These are phyloP conservation scores for Ogataea populi-albae DNA, from an alignment of 805 yeast genomes.

Conservation along the genomic window DNA sequence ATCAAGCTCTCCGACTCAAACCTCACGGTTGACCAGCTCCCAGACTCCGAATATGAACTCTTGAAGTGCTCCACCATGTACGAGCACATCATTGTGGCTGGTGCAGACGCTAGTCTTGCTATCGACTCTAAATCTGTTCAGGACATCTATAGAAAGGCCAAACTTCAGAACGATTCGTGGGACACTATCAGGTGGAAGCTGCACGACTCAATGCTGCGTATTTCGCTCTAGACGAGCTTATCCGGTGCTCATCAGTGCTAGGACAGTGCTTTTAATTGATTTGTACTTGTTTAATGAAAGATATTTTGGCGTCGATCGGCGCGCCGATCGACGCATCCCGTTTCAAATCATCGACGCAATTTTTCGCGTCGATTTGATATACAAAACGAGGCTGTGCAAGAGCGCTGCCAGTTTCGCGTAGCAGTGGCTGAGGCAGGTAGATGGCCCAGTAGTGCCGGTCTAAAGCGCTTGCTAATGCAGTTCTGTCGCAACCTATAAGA, in stretches of 20 bases:
- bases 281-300: no score
- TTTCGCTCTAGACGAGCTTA: no score
- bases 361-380: no score
- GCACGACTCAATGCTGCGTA: slow-evolving; percentile 15
- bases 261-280: no score
- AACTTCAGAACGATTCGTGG: slow-evolving; percentile 24
- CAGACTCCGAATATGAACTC: slow-evolving; percentile 35
- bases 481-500: no score
- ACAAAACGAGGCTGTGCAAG: no score
- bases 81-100: slow-evolving; percentile 31
- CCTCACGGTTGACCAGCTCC: slow-evolving; percentile 19
- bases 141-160: slow-evolving; percentile 21
- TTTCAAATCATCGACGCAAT: no score
- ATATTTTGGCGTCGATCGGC: slow-evolving; percentile 1
- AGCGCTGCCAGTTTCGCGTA: no score
- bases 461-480: no score
- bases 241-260: no score
- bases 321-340: slow-evolving; percentile 6
- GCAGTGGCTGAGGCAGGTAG: no score
- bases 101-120: slow-evolving; percentile 12
- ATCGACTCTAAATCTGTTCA: slow-evolving; percentile 15
- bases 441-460: no score
- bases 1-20: slow-evolving; percentile 28
- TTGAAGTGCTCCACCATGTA: slow-evolving; percentile 35
- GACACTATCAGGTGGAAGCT: slow-evolving; percentile 28